Percentiles rank a stretch among this genome's conserved stretches.
Conservation (phyloP, 2,329 filamentous ascomycete genomes). For the Beauveria medogensis region DNA sequence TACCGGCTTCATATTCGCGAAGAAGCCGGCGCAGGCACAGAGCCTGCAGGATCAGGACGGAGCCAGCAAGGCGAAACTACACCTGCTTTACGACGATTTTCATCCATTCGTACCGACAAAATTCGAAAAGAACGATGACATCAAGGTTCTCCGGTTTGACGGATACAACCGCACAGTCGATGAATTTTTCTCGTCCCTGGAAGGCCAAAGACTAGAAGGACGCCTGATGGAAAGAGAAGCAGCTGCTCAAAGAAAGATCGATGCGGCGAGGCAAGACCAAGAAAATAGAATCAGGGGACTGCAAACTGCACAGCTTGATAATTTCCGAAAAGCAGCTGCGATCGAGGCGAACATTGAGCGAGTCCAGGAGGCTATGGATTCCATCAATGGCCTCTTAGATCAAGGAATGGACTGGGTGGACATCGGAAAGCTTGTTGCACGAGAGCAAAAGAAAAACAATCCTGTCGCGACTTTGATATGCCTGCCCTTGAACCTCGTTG, state of each 20-base stretch:
- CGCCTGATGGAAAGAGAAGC: slow-evolving; percentile 74
- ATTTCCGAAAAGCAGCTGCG: slow-evolving; percentile 79
- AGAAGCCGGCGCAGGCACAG: slow-evolving; percentile 18
- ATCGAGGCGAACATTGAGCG: slow-evolving; percentile 86
- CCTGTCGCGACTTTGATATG: slow-evolving; percentile 81
- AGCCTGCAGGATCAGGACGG: slow-evolving; percentile 15
- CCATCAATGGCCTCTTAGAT: slow-evolving; percentile 81
- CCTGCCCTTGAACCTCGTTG: slow-evolving; percentile 78
- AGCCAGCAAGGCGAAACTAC: slow-evolving; percentile 22
- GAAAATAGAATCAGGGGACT: slow-evolving; percentile 76
- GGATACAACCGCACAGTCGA: slow-evolving; percentile 92
- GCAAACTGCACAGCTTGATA: slow-evolving; percentile 71
- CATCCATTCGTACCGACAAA: slow-evolving; percentile 85
- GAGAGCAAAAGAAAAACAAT: slow-evolving; percentile 74
- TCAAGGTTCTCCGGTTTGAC: slow-evolving; percentile 66
- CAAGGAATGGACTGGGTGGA: slow-evolving; percentile 98
- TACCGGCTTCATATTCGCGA: slow-evolving; percentile 85
- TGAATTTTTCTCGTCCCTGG: slow-evolving; percentile 93
- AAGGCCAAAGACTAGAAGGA: slow-evolving; percentile 86
- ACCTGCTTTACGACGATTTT: slow-evolving; percentile 82
- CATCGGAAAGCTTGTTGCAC: slow-evolving; percentile 78
- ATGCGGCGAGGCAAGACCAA: slow-evolving; percentile 78
- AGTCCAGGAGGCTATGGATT: slow-evolving; percentile 86
- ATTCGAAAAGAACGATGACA: slow-evolving; percentile 57
- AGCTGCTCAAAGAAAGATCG: slow-evolving; percentile 72